These are phyloP conservation scores for Avena insularis DNA, from an alignment of 176 grass and related monocot species.

Conservation along the genomic window DNA sequence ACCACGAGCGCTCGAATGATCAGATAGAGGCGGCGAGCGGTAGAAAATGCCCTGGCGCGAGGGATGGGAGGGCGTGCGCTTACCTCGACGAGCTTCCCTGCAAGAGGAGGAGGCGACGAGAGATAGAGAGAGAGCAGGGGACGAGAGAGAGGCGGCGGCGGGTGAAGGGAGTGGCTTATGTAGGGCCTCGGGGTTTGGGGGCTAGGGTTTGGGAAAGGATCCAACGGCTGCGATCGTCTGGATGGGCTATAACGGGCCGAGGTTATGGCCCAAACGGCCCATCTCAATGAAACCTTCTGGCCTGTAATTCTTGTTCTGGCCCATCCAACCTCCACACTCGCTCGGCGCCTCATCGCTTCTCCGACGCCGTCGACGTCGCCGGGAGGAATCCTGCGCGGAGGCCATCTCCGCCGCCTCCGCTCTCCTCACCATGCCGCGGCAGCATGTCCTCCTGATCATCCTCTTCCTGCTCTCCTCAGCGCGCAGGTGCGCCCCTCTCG, in stretches of 20 bases:
- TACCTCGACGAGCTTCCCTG: slow-evolving; percentile 27
- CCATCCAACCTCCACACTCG: no score
- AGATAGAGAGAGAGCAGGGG: background rate
- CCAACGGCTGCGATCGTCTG: background rate
- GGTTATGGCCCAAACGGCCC: background rate
- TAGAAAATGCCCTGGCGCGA: background rate
- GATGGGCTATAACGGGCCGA: background rate
- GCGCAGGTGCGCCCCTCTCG: background rate
- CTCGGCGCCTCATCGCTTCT: no score
- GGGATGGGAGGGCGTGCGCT: background rate
- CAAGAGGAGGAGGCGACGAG: background rate
- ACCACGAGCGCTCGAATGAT: background rate
- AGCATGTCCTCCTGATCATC: background rate
- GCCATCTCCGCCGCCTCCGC: slow-evolving; percentile 5
- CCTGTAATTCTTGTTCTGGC: no score
- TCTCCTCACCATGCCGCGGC: slow-evolving; percentile 8
- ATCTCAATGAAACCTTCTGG: background rate
- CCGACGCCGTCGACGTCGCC: slow-evolving; percentile 9
- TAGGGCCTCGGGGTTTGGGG: slow-evolving; percentile 29
- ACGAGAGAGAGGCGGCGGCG: background rate
- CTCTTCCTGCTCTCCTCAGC: background rate
- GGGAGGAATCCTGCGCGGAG: background rate
- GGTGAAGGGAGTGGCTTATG: slow-evolving; percentile 9
- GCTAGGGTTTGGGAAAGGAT: slow-evolving; percentile 3
- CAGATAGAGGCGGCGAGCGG: background rate